Evolutionary conservation across 2,329 filamentous ascomycete species (phyloP), one percentile per base, ranked within the genome.

Genomic region (Sclerotinia subarctica): DNA sequence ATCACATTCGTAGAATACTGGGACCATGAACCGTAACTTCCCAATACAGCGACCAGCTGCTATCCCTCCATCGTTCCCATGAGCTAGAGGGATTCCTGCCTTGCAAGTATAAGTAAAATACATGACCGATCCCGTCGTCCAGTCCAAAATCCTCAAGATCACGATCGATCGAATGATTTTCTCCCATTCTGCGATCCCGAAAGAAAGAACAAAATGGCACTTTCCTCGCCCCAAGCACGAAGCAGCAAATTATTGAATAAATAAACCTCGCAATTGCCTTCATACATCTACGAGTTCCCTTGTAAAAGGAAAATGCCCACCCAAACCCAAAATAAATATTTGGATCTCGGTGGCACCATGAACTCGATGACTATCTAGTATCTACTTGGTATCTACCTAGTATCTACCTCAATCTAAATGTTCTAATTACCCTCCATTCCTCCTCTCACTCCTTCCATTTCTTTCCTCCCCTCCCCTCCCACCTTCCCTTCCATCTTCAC

Each of bases 241-340:
- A 24, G 5, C 3, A 24, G 3, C 15, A 13, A 19, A 19, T 6
- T 2, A 24, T 19, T 15, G 10, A n/a, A 15, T 5, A n/a, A 49
- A 35, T 1, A 24, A 35, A 15, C 5, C 4, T 8, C 17, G 3
- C 3, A 1, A 35, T 49, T 19, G 21, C 44, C 19, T 49, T 49
- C 44, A 5, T 24, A 3, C 44, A 60, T 60, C 58, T 60, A 49
- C 26, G 58, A 29, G 35, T 49, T 60, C 58, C 58, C 44, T 60
- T 26, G 0, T 2, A 7, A 32, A 42, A 47, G 26, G 57, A 60
- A 60, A 13, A 44, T 17, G 47, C 58, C 58, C 24, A 8, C 21
- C 44, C 4, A 19, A 35, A 60, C n/a, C 44, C 44, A 49, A 49
- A 11, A 35, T 49, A 35, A 21, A 60, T 2, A 4, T 49, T 49